phyloP scores from a whole-genome alignment of 2,329 filamentous ascomycete species.

The Myriangium duriaei region DNA sequence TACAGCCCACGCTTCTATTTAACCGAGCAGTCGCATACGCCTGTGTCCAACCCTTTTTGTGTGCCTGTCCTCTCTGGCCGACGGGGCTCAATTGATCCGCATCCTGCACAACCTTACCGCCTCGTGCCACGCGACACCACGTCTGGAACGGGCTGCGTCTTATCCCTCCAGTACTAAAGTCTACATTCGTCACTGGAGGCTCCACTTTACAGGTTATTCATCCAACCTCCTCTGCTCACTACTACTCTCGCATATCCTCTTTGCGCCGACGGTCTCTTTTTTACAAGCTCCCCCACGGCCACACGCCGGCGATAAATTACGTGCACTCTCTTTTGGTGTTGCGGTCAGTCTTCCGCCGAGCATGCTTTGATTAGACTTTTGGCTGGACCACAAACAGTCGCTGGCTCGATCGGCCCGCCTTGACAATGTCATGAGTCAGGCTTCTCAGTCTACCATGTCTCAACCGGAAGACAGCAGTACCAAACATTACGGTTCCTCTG shows the following conservation, averaged over 20 bases:
- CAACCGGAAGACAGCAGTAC: slow-evolving; percentile 10
- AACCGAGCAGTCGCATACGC: no score
- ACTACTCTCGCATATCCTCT: no score
- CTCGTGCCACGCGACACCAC: not conserved
- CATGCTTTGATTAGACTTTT: not conserved
- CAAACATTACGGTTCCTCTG: slow-evolving; percentile 12
- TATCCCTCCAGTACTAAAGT: not conserved
- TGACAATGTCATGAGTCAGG: slow-evolving; percentile 13
- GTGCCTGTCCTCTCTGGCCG: no score
- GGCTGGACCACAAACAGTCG: not conserved
- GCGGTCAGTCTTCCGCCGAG: not conserved
- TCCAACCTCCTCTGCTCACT: no score
- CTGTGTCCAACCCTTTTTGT: no score
- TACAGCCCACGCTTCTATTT: no score
- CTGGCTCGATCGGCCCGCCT: not conserved
- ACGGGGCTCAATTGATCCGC: no score
- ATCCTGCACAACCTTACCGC: no score
- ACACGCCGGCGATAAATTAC: not conserved
- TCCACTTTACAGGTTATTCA: no score
- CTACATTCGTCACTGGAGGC: not conserved
- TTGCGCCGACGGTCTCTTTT: not conserved
- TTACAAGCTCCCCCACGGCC: not conserved
- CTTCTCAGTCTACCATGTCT: slow-evolving; percentile 10
- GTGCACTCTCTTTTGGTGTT: no score
- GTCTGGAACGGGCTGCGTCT: not conserved